These are phyloP conservation scores for Claviceps quebecensis DNA, from an alignment of 2,329 filamentous ascomycete genomes.

Conservation along the genomic window DNA sequence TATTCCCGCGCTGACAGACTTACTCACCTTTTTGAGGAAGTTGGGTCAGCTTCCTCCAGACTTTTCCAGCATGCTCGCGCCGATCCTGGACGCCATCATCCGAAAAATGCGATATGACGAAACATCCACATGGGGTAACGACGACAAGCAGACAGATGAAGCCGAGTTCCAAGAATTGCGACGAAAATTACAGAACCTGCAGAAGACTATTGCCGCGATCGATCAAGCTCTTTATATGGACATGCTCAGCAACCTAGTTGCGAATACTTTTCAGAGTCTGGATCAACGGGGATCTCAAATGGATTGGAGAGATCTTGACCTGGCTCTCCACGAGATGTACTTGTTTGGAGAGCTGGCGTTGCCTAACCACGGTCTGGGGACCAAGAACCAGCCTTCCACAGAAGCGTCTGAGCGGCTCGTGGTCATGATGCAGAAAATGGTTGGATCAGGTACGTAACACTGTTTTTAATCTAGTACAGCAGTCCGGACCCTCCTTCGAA, in stretches of 20 bases:
- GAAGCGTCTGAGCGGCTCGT: constrained; percentile 69
- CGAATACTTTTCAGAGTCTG: constrained; percentile 69
- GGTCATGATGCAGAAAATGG: constrained; percentile 91
- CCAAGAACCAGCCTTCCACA: constrained; percentile 69
- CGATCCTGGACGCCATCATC: constrained; percentile 83
- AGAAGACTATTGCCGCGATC: constrained; percentile 82
- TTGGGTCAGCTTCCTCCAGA: constrained; percentile 56
- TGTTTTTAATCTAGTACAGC: not conserved
- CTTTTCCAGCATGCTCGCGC: constrained; percentile 71
- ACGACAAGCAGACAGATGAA: constrained; percentile 91
- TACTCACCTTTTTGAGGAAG: constrained; percentile 82
- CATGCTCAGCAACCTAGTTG: constrained; percentile 76
- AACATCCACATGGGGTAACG: constrained; percentile 81
- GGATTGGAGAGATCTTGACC: constrained; percentile 89
- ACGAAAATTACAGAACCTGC: constrained; percentile 75
- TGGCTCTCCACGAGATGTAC: constrained; percentile 91
- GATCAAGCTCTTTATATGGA: constrained; percentile 83
- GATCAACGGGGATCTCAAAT: constrained; percentile 59
- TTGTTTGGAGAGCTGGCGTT: constrained; percentile 90
- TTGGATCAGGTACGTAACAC: constrained; percentile 60
- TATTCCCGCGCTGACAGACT: constrained; percentile 82
- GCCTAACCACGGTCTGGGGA: constrained; percentile 71
- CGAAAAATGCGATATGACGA: constrained; percentile 97
- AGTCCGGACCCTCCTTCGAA: not conserved
- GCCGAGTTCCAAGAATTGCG: constrained; percentile 93